Percentiles rank a stretch among this genome's conserved stretches.
Evolutionary conservation across 1,139 yeast genomes (phyloP).

Genomic region (Blastobotrys aristatus): DNA sequence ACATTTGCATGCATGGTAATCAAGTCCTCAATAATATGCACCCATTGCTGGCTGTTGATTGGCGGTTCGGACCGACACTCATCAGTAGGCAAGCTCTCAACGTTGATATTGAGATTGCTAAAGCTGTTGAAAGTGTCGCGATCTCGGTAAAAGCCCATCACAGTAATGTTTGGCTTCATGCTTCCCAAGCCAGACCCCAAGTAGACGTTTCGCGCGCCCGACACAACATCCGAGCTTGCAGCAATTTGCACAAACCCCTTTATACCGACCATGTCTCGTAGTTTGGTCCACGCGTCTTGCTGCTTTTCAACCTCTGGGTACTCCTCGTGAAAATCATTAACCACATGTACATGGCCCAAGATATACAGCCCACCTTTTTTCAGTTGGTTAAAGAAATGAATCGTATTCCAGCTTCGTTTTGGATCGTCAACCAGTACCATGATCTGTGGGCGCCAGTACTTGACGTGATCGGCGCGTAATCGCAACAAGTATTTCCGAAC

Average conservation of each 20-base stretch:
- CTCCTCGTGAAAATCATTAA: conserved; percentile 51
- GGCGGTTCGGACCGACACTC: conserved; percentile 64
- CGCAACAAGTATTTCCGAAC: conserved; percentile 83
- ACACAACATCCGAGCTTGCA: conserved; percentile 76
- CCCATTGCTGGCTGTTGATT: conserved; percentile 78
- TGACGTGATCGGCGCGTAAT: conserved; percentile 83
- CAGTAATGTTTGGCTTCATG: conserved; percentile 93
- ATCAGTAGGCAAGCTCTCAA: conserved; percentile 66
- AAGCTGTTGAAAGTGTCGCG: neutral
- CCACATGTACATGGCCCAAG: conserved; percentile 79
- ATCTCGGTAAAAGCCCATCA: conserved; percentile 62
- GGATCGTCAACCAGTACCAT: conserved; percentile 85
- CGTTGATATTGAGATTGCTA: conserved; percentile 18
- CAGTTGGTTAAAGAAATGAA: conserved; percentile 85
- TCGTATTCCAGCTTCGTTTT: conserved; percentile 81
- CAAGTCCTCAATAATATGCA: conserved; percentile 83
- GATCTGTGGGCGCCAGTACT: conserved; percentile 97
- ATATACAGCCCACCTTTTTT: conserved; percentile 93
- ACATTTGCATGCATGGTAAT: conserved; percentile 87
- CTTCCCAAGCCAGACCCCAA: conserved; percentile 95
- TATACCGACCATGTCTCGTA: conserved; percentile 69
- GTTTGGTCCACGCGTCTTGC: conserved; percentile 73
- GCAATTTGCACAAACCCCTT: conserved; percentile 94
- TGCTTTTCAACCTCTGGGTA: conserved; percentile 67
- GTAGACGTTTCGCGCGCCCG: conserved; percentile 95